These are phyloP conservation scores for Tieghemiomyces parasiticus DNA, from an alignment of 192 early-diverging fungal species.

Conservation along the genomic window DNA sequence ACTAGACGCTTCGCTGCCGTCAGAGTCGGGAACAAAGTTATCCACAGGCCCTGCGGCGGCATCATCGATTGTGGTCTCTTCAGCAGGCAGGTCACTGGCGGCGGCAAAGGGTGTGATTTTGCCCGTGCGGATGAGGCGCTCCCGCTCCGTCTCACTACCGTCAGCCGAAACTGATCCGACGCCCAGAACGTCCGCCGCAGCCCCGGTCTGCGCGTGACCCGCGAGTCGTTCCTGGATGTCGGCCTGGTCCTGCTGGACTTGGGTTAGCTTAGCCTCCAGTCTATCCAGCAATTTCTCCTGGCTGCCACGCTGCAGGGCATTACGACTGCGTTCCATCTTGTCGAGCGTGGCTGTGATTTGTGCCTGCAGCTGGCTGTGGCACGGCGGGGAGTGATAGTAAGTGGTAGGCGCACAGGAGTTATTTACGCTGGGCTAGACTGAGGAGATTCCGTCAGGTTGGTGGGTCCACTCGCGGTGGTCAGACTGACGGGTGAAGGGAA, in stretches of 20 bases:
- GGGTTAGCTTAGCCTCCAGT: constrained; percentile 11
- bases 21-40: constrained; percentile 15
- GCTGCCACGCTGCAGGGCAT: constrained; percentile 14
- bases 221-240: constrained; percentile 31
- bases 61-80: too few relatives aligned
- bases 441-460: too few relatives aligned
- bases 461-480: too few relatives aligned
- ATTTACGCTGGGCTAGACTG: too few relatives aligned
- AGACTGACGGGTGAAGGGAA: too few relatives aligned
- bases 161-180: background rate
- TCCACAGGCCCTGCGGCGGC: background rate
- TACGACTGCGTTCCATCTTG: constrained; percentile 20
- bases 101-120: constrained; percentile 56
- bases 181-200: background rate
- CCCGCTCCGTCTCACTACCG: constrained; percentile 38
- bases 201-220: background rate
- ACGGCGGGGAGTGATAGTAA: too few relatives aligned
- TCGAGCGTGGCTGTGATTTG: constrained; percentile 25
- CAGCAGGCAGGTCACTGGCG: too few relatives aligned
- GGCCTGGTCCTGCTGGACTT: constrained; percentile 20
- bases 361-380: constrained; percentile 16
- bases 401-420: too few relatives aligned
- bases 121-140: constrained; percentile 48
- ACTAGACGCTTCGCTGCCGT: constrained; percentile 11
- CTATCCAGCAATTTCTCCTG: constrained; percentile 14